Evolutionary conservation across 1,139 yeast genomes (phyloP).

Genomic region (Starmera stellimalicola): DNA sequence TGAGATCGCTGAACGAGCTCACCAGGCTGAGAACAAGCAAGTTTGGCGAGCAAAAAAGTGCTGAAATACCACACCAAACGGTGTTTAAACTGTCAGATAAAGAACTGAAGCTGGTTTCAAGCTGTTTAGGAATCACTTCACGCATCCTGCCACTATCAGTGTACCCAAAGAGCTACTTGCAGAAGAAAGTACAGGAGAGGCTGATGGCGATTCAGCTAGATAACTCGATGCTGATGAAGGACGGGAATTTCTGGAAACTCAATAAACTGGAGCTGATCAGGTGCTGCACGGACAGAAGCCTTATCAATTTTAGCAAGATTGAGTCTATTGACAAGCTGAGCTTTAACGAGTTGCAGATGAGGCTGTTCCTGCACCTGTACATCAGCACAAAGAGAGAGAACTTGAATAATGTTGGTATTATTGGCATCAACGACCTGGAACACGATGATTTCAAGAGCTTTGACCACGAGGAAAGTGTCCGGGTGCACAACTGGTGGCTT

Average conservation of each 20-base stretch:
- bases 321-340: slow-evolving; percentile 10
- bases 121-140: slow-evolving; percentile 30
- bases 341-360: slow-evolving; percentile 13
- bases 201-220: slow-evolving; percentile 41
- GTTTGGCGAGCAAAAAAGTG: slow-evolving; percentile 9
- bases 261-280: slow-evolving; percentile 33
- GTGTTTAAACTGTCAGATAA: slow-evolving; percentile 33
- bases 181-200: slow-evolving; percentile 30
- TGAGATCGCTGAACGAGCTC: slow-evolving; percentile 8
- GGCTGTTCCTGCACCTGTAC: slow-evolving; percentile 13
- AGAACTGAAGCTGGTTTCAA: slow-evolving; percentile 28
- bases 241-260: slow-evolving; percentile 30
- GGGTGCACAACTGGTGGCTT: slow-evolving; percentile 19
- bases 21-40: slow-evolving; percentile 18
- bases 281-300: slow-evolving; percentile 42
- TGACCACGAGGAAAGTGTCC: slow-evolving; percentile 6
- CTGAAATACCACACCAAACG: slow-evolving; percentile 21
- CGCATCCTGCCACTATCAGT: slow-evolving; percentile 30
- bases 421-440: slow-evolving; percentile 14
- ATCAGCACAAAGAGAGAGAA: slow-evolving; percentile 12
- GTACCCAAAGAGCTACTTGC: slow-evolving; percentile 31
- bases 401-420: slow-evolving; percentile 10
- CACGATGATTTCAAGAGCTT: slow-evolving; percentile 3
- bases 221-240: slow-evolving; percentile 32
- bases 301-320: slow-evolving; percentile 24